Evolutionary conservation across 83 land plant species (phyloP).

Genomic region (Picea engelmannii): DNA sequence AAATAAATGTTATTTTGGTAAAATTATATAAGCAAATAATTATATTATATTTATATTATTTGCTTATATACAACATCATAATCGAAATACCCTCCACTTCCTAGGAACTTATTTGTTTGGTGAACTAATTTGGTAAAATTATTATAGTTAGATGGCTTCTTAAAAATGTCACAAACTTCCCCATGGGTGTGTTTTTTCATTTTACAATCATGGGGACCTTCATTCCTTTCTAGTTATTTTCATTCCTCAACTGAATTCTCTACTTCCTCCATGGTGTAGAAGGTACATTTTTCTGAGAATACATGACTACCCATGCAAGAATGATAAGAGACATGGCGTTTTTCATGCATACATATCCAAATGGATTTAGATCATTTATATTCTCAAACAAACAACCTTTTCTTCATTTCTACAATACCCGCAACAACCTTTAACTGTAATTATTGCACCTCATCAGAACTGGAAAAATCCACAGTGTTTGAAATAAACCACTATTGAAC

Average conservation of each 20-base stretch:
- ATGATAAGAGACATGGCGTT: not conserved
- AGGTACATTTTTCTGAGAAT: not conserved
- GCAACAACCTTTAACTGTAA: no score
- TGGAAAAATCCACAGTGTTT: no score
- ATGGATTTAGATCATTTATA: not conserved
- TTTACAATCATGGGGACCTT: no score
- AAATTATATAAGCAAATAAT: no score
- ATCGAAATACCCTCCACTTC: constrained; percentile 21
- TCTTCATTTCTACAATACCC: not conserved
- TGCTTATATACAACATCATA: constrained; percentile 36
- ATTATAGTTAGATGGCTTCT: constrained; percentile 15
- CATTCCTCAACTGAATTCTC: not conserved
- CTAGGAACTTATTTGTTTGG: constrained; percentile 9
- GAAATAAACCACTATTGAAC: no score
- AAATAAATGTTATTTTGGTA: no score
- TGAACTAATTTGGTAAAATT: not conserved
- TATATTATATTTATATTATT: no score
- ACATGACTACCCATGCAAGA: not conserved
- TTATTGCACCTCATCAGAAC: no score
- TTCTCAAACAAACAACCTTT: not conserved
- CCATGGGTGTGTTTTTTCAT: not conserved
- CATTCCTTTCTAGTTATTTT: not conserved
- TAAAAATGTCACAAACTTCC: not conserved
- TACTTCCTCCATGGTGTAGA: not conserved
- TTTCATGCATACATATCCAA: not conserved